A percentile compares a stretch with the other conserved stretches of the same genome.
Conservation (phyloP, 768 basidiomycete genomes). For the Leccinum ochraceum region DNA sequence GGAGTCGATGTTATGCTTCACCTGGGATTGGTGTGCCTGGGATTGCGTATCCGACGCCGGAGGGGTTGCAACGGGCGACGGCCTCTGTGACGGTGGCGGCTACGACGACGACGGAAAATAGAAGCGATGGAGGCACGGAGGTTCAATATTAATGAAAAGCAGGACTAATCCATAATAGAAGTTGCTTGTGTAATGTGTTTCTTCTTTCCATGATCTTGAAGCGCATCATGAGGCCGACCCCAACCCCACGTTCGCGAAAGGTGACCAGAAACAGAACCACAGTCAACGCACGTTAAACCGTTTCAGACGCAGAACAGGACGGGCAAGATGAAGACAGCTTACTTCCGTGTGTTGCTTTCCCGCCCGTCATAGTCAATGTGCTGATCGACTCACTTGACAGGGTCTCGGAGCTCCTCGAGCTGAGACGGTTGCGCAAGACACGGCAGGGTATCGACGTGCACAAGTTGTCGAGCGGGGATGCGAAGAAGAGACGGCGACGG, state of each 20-base stretch:
- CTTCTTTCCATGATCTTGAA: constrained; percentile 55
- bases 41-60: too few relatives aligned
- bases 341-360: constrained; percentile 37
- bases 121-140: too few relatives aligned
- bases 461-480: constrained; percentile 84
- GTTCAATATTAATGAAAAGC: too few relatives aligned
- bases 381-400: constrained; percentile 35
- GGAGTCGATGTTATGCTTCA: too few relatives aligned
- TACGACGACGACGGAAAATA: too few relatives aligned
- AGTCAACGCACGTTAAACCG: not conserved
- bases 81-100: too few relatives aligned
- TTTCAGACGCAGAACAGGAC: constrained; percentile 19
- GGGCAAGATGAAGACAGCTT: constrained; percentile 31
- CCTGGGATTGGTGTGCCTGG: too few relatives aligned
- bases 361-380: not conserved
- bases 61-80: too few relatives aligned
- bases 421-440: constrained; percentile 71
- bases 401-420: constrained; percentile 82
- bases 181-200: not conserved
- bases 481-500: constrained; percentile 67
- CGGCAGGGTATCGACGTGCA: constrained; percentile 84
- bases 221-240: constrained; percentile 46
- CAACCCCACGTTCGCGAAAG: too few relatives aligned
- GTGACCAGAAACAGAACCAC: constrained; percentile 37
- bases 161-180: too few relatives aligned